A percentile compares a stretch with the other conserved stretches of the same genome.
Evolutionary conservation across 331 rosid genomes (phyloP).

Genomic region (Malus hybrid): DNA sequence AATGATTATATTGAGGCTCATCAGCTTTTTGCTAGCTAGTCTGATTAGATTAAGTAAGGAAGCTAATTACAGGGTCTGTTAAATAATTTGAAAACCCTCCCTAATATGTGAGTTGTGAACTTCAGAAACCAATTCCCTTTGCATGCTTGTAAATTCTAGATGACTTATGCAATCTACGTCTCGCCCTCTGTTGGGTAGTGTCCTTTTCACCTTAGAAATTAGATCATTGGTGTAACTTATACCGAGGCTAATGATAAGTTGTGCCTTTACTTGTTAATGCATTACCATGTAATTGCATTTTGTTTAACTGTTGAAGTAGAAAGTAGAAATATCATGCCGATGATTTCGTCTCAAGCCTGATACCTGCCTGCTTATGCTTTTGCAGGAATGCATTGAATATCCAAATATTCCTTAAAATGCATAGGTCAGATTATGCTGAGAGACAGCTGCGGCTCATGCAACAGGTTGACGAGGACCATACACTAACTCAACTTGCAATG

Average conservation of each 20-base stretch:
- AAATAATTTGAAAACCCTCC: neutral
- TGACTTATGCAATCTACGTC: neutral
- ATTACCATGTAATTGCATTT: too few relatives aligned
- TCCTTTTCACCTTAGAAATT: neutral
- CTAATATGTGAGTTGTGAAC: neutral
- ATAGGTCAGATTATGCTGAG: constrained; percentile 94
- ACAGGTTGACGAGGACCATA: constrained; percentile 94
- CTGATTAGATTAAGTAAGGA: neutral
- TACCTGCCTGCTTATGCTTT: constrained; percentile 6
- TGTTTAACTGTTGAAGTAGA: neutral
- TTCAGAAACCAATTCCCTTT: neutral
- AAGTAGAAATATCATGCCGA: neutral
- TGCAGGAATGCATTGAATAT: constrained; percentile 84
- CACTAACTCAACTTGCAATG: constrained; percentile 89
- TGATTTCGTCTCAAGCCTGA: constrained; percentile 7
- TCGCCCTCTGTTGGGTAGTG: neutral
- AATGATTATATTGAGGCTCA: neutral
- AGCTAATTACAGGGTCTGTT: neutral
- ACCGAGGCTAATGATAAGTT: neutral
- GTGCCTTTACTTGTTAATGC: too few relatives aligned
- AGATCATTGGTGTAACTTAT: neutral
- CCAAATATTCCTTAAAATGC: constrained; percentile 96
- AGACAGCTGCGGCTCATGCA: constrained; percentile 87
- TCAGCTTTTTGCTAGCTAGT: too few relatives aligned
- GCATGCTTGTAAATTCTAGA: neutral